These are phyloP conservation scores for Pichia paraexigua DNA, from an alignment of 805 yeast species.

Conservation along the genomic window DNA sequence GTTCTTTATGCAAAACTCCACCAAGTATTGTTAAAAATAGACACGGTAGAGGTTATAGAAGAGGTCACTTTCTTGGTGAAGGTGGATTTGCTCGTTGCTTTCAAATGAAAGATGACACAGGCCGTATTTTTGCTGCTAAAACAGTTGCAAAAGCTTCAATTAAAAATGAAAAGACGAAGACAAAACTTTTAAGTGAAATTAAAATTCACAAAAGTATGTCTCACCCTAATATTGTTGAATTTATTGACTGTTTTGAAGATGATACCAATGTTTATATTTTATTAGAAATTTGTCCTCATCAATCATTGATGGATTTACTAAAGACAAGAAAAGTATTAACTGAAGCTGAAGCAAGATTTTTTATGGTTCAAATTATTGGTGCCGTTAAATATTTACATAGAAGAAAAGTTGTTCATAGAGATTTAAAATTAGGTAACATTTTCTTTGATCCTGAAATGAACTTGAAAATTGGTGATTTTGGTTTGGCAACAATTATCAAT, in stretches of 20 bases:
- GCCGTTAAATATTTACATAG: conserved; percentile 90
- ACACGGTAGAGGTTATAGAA: conserved; percentile 78
- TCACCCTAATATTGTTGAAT: conserved; percentile 86
- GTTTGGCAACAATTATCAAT: conserved; percentile 91
- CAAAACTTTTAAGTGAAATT: conserved; percentile 83
- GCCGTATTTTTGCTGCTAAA: conserved; percentile 88
- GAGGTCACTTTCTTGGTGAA: conserved; percentile 90
- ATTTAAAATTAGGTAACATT: conserved; percentile 90
- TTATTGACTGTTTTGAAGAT: conserved; percentile 95
- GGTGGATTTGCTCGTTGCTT: conserved; percentile 99
- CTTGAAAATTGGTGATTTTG: conserved; percentile 95
- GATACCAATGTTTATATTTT: conserved; percentile 88
- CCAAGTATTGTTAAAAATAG: conserved; percentile 87
- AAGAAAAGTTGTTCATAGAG: conserved; percentile 91
- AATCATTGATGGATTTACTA: conserved; percentile 86
- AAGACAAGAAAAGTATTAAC: conserved; percentile 76
- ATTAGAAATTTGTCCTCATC: conserved; percentile 91
- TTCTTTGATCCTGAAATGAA: conserved; percentile 92
- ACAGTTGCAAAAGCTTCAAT: conserved; percentile 96
- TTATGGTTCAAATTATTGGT: conserved; percentile 88
- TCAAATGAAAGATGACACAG: conserved; percentile 87
- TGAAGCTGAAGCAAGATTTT: conserved; percentile 87
- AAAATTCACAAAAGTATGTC: conserved; percentile 86
- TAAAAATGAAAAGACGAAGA: conserved; percentile 80
- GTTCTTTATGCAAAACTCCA: conserved; percentile 91